These are phyloP conservation scores for Knufia petricola DNA, from an alignment of 2,329 filamentous ascomycete genomes.

Conservation along the genomic window DNA sequence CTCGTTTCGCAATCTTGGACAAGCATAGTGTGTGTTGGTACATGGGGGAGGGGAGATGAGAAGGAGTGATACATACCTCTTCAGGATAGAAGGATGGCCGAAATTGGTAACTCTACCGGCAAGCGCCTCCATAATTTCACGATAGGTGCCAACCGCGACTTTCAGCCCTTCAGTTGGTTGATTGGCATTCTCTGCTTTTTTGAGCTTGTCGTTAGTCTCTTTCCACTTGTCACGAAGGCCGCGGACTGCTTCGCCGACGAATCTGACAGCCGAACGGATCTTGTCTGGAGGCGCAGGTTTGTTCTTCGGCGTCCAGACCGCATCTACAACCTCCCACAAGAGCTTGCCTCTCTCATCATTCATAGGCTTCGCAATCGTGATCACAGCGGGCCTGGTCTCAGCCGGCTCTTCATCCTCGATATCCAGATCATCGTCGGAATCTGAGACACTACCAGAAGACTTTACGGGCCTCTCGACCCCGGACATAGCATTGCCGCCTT, in stretches of 20 bases:
- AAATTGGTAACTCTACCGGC: slow-evolving; percentile 34
- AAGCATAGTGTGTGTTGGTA: not conserved
- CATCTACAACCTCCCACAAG: slow-evolving; percentile 50
- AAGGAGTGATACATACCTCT: slow-evolving; percentile 37
- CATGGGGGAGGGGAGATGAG: slow-evolving; percentile 10
- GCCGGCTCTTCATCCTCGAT: slow-evolving; percentile 43
- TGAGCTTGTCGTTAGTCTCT: slow-evolving; percentile 45
- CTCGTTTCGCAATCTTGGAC: not conserved
- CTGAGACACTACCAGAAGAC: slow-evolving; percentile 24
- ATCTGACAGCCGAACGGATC: slow-evolving; percentile 45
- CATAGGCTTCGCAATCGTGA: slow-evolving; percentile 42
- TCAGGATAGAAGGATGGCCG: slow-evolving; percentile 38
- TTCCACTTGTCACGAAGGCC: slow-evolving; percentile 54
- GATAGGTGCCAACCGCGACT: slow-evolving; percentile 48
- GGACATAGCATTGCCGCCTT: slow-evolving; percentile 18
- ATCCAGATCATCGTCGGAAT: slow-evolving; percentile 39
- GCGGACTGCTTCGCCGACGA: slow-evolving; percentile 52
- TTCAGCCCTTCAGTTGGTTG: slow-evolving; percentile 40
- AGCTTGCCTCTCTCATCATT: slow-evolving; percentile 37
- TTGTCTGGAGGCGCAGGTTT: slow-evolving; percentile 40
- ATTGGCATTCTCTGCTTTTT: slow-evolving; percentile 48
- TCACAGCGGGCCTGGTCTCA: slow-evolving; percentile 47
- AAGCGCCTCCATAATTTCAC: slow-evolving; percentile 47
- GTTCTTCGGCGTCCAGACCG: slow-evolving; percentile 50
- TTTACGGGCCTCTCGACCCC: slow-evolving; percentile 20